Evolutionary conservation across 2,329 filamentous ascomycete species (phyloP), one percentile per base, ranked within the genome.

Genomic region (Ceratocystis cacaofunesta): DNA sequence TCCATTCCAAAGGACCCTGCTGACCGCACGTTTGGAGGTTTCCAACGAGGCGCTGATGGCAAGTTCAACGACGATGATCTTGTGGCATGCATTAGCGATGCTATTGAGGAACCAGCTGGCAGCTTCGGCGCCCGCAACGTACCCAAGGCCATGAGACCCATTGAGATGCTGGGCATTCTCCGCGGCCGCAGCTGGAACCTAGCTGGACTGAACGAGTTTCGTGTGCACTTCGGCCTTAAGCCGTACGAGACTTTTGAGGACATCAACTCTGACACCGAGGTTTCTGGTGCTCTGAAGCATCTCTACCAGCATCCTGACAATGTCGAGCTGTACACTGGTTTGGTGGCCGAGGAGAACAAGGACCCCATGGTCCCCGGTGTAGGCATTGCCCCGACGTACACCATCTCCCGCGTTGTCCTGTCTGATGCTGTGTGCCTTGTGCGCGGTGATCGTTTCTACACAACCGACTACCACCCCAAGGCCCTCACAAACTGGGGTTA

Each of bases 401-500:
- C 89, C 43, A 85, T 90, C 68, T 89, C 86, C 0, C 83, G 88
- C 22, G 89, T 88, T 1, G 84, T 92, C 1, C 75, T 92, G 4
- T 90, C 87, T 0, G 89, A 92, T 70, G 88, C 89, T 0, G 87
- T 92, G 0, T 82, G 85, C n/a, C 80, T 92, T 4, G 88, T 91
- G 5, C 82, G 89, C 28, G 87, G 88, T 43, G 89, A 94, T 71
- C 78, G 89, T 22, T 87, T 89, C 76, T 91, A 91, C 76, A 92
- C 88, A 0, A 79, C 75, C n/a, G 89, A 92, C 73, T 92, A 88
- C 73, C 84, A 86, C 69, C 83, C 89, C 0, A 82, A 84, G 7
- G 84, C 85, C 70, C 75, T 95, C 60, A 95, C 90, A 1, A 91
- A 90, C 75, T 95, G 89, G 89, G 90, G 90, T 22, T 92, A 83